Conservation (phyloP, 164 flowering plant genomes). For the Sedum album region DNA sequence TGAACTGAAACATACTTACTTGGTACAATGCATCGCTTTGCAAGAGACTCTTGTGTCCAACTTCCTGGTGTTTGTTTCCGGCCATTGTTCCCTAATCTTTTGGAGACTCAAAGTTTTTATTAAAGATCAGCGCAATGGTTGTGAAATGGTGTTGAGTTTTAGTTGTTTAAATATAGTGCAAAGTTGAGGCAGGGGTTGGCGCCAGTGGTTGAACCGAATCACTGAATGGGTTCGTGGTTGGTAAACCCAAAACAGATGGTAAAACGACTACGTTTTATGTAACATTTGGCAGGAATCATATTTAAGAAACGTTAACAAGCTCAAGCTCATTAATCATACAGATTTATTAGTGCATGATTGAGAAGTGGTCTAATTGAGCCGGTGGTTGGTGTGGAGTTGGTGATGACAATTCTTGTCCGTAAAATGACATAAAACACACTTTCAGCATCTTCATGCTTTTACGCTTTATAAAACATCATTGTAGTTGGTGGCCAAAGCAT, state of each 20-base stretch:
- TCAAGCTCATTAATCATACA: no score
- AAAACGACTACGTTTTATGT: background rate
- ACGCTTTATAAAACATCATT: no score
- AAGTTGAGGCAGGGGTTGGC: background rate
- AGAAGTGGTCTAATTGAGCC: background rate
- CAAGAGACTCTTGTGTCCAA: slow-evolving; percentile 8
- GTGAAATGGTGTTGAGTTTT: background rate
- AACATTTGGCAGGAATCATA: background rate
- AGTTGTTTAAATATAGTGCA: background rate
- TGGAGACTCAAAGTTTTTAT: background rate
- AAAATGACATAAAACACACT: no score
- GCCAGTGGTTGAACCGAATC: background rate
- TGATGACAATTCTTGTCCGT: background rate
- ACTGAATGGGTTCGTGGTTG: background rate
- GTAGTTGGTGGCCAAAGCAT: no score
- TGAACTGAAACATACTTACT: background rate
- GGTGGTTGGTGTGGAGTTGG: background rate
- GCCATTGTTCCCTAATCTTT: background rate
- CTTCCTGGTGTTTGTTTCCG: slow-evolving; percentile 1
- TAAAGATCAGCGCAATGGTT: background rate
- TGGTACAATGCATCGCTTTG: slow-evolving; percentile 8
- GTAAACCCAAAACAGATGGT: background rate
- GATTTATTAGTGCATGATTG: background rate
- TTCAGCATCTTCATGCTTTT: no score
- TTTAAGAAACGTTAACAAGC: no score